Evolutionary conservation across 352 stramenopile genomes (phyloP).

Genomic region (Globisporangium perplexum): DNA sequence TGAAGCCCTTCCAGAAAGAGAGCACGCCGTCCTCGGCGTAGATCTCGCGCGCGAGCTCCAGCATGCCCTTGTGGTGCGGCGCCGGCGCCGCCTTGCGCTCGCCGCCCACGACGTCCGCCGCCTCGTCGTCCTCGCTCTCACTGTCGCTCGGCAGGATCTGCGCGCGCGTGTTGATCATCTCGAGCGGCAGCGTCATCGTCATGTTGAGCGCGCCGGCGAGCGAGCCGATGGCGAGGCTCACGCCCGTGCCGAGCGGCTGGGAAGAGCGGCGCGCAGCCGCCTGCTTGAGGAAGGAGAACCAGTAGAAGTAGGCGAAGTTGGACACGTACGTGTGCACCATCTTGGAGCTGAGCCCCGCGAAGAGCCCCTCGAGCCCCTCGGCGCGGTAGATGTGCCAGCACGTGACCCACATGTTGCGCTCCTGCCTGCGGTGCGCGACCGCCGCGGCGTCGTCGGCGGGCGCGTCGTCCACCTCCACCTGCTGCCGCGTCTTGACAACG

Average conservation of each 20-base stretch:
- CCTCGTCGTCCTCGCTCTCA: constrained; percentile 26
- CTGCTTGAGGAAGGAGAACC: constrained; percentile 78
- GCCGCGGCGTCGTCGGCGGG: constrained; percentile 17
- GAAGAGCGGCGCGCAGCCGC: constrained; percentile 42
- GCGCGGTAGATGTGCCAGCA: constrained; percentile 64
- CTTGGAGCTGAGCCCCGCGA: constrained; percentile 69
- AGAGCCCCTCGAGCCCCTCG: constrained; percentile 57
- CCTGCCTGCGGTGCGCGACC: constrained; percentile 29
- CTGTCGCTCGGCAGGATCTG: constrained; percentile 59
- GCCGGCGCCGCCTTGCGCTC: constrained; percentile 1
- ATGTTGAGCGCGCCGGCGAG: constrained; percentile 82
- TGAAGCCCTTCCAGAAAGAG: constrained; percentile 86
- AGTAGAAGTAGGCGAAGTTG: constrained; percentile 86
- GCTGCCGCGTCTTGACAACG: constrained; percentile 70
- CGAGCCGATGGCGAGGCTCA: constrained; percentile 74
- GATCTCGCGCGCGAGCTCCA: constrained; percentile 45
- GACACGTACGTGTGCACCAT: constrained; percentile 67
- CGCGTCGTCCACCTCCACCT: constrained; percentile 40
- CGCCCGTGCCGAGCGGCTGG: constrained; percentile 45
- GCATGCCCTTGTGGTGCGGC: constrained; percentile 32
- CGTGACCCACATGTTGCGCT: constrained; percentile 43
- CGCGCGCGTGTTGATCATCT: constrained; percentile 85
- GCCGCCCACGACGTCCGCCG: constrained; percentile 2
- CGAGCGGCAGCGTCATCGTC: constrained; percentile 80
- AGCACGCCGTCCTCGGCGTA: constrained; percentile 62